Evolutionary conservation across 495 filamentous ascomycete genomes (phyloP).

Genomic region (Haplographium delicatum): DNA sequence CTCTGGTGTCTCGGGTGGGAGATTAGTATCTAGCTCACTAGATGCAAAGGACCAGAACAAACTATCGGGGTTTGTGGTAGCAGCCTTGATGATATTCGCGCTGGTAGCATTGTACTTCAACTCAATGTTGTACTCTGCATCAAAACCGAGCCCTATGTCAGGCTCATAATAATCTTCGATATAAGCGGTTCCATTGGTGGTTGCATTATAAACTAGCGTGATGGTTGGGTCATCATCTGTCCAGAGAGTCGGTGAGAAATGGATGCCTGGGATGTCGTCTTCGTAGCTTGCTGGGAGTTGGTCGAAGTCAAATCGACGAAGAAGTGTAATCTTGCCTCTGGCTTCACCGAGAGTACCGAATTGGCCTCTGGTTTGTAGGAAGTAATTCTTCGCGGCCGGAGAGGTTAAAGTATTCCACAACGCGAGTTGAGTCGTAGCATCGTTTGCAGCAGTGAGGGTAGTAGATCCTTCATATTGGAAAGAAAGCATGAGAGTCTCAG

Average conservation of each 20-base stretch:
- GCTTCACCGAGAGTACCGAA: constrained; percentile 37
- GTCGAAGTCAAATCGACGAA: constrained; percentile 39
- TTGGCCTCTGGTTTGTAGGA: constrained; percentile 32
- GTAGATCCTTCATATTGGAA: constrained; percentile 36
- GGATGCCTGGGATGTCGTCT: constrained; percentile 32
- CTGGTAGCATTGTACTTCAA: constrained; percentile 39
- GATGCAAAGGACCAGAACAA: constrained; percentile 48
- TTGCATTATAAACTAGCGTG: constrained; percentile 31
- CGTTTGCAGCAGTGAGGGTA: constrained; percentile 23
- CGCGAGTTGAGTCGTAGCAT: constrained; percentile 32
- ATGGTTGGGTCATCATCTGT: constrained; percentile 34
- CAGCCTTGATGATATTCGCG: constrained; percentile 30
- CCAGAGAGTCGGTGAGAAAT: constrained; percentile 38
- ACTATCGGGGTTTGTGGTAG: constrained; percentile 24
- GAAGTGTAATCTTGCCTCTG: constrained; percentile 37
- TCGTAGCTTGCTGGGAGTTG: constrained; percentile 29
- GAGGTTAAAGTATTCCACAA: constrained; percentile 33
- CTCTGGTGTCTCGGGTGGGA: constrained; percentile 37
- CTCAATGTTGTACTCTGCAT: constrained; percentile 32
- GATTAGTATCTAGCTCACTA: constrained; percentile 36
- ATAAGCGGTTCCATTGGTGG: constrained; percentile 32
- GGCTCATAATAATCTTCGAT: constrained; percentile 42
- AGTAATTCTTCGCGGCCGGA: constrained; percentile 32
- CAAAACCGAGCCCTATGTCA: constrained; percentile 23
- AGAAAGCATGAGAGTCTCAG: constrained; percentile 35